phyloP scores from a whole-genome alignment of 257 asterid genomes.

The Capsicum chinense region DNA sequence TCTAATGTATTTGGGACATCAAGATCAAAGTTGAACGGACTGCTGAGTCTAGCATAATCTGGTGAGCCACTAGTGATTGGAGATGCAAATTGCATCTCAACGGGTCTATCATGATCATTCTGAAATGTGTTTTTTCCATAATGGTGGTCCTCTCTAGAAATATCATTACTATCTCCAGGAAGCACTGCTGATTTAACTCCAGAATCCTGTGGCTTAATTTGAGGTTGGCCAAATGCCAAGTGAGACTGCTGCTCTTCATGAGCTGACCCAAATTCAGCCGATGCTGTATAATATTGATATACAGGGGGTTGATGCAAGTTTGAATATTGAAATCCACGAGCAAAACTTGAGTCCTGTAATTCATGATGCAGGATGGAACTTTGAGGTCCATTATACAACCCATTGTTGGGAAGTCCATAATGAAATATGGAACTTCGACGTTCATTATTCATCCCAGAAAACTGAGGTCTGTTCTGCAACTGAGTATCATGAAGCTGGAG shows the following conservation, averaged over 20 bases:
- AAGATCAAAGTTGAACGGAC: slow-evolving; percentile 24
- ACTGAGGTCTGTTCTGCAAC: slow-evolving; percentile 40
- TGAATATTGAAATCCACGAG: slow-evolving; percentile 39
- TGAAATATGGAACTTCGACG: slow-evolving; percentile 32
- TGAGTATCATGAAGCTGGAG: slow-evolving; percentile 35
- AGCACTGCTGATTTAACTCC: slow-evolving; percentile 33
- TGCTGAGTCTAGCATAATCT: slow-evolving; percentile 27
- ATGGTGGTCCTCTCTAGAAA: slow-evolving; percentile 33
- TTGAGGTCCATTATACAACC: slow-evolving; percentile 29
- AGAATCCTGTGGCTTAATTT: slow-evolving; percentile 38
- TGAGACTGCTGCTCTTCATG: slow-evolving; percentile 47
- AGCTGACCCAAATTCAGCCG: slow-evolving; percentile 40
- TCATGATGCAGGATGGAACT: slow-evolving; percentile 27
- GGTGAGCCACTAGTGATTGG: slow-evolving; percentile 25
- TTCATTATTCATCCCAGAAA: slow-evolving; percentile 35
- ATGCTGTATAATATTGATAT: slow-evolving; percentile 42
- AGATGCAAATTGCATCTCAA: slow-evolving; percentile 38
- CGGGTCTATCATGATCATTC: slow-evolving; percentile 35
- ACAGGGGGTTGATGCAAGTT: slow-evolving; percentile 45
- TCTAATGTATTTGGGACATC: slow-evolving; percentile 28
- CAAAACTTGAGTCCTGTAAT: slow-evolving; percentile 22
- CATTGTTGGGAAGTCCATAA: slow-evolving; percentile 18
- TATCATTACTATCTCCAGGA: slow-evolving; percentile 33
- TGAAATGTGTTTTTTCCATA: slow-evolving; percentile 39
- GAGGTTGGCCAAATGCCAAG: slow-evolving; percentile 43